These are phyloP conservation scores for Gamsiella multidivaricata DNA, from an alignment of 192 early-diverging fungal species.

Conservation along the genomic window DNA sequence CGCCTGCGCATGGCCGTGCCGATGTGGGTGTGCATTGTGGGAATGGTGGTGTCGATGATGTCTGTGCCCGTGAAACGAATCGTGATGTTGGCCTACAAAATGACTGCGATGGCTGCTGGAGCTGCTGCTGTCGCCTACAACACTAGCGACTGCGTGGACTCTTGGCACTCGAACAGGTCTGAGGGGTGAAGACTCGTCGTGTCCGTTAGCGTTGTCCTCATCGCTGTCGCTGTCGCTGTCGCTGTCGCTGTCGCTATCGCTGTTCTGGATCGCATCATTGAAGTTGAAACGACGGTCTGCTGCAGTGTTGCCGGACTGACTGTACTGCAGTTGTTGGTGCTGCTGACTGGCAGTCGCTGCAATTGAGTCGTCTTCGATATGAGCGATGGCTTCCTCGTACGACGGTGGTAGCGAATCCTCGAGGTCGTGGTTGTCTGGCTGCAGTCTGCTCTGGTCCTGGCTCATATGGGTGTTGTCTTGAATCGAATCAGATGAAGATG, in stretches of 20 bases:
- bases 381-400: slow-evolving; percentile 46
- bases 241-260: neutral
- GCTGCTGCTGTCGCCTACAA: neutral
- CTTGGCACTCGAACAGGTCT: neutral
- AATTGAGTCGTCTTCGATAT: slow-evolving; percentile 2
- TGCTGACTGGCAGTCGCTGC: neutral
- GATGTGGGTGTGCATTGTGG: slow-evolving; percentile 1
- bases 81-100: slow-evolving; percentile 4
- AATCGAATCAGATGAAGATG: neutral
- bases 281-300: slow-evolving; percentile 1
- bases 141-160: neutral
- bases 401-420: slow-evolving; percentile 35
- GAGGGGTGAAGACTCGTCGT: neutral
- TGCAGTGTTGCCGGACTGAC: neutral
- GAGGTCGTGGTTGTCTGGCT: slow-evolving; percentile 3
- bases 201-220: neutral
- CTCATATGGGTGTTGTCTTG: slow-evolving; percentile 1
- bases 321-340: slow-evolving; percentile 5
- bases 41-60: neutral
- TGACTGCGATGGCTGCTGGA: neutral
- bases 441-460: slow-evolving; percentile 15
- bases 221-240: neutral
- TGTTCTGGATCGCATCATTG: slow-evolving; percentile 18
- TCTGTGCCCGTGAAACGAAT: slow-evolving; percentile 3
- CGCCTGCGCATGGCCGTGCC: neutral